Percentiles rank a stretch among this genome's conserved stretches.
phyloP scores from a whole-genome alignment of 1,284 basidiomycete genomes.

The Ganoderma leucocontextum region DNA sequence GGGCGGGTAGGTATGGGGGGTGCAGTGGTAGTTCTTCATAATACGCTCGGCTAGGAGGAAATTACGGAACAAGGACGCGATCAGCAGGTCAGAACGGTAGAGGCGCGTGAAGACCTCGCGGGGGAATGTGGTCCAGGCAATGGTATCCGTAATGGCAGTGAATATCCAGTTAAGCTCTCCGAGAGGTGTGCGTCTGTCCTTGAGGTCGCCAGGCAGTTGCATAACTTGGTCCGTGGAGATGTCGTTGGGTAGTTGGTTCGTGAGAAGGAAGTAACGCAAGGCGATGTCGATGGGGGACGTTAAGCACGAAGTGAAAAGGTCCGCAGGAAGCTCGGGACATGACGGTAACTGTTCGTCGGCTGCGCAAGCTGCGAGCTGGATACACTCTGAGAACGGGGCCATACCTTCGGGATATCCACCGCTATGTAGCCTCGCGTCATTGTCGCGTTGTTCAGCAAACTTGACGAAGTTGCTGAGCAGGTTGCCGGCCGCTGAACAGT shows the following conservation, averaged over 20 bases:
- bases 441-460: conserved; percentile 87
- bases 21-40: conserved; percentile 99
- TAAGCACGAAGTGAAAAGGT: conserved; percentile 96
- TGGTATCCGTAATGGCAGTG: conserved; percentile 98
- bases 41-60: conserved; percentile 97
- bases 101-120: conserved; percentile 93
- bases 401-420: conserved; percentile 68
- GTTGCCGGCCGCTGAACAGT: conserved; percentile 96
- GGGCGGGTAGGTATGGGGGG: conserved; percentile 92
- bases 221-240: conserved; percentile 92
- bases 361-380: conserved; percentile 95
- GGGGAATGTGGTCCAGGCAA: conserved; percentile 98
- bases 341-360: conserved; percentile 94
- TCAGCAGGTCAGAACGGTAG: conserved; percentile 95
- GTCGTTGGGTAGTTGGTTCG: conserved; percentile 82
- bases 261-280: conserved; percentile 93
- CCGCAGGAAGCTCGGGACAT: conserved; percentile 95
- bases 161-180: conserved; percentile 99
- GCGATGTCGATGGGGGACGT: conserved; percentile 99
- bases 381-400: conserved; percentile 86
- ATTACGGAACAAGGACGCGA: conserved; percentile 96
- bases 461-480: conserved; percentile 92
- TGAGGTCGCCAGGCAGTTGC: conserved; percentile 95
- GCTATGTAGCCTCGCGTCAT: conserved; percentile 71
- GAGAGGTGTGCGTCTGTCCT: conserved; percentile 94